These are phyloP conservation scores for Lasiosphaeria ovina DNA, from an alignment of 495 filamentous ascomycete species.

Conservation along the genomic window DNA sequence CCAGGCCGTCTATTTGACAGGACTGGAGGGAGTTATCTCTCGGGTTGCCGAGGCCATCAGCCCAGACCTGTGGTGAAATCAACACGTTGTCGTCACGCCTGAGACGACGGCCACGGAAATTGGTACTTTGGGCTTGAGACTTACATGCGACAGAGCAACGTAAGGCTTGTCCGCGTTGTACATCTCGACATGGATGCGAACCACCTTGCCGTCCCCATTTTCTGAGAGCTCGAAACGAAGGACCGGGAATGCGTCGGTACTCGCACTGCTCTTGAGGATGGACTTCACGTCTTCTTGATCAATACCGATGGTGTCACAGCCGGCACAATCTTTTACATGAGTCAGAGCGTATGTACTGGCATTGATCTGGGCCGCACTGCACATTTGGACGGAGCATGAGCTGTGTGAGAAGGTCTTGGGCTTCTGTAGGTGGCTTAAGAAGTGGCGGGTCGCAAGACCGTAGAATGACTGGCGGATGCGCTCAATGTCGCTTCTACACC, in stretches of 20 bases:
- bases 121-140: neutral
- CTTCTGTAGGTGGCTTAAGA: neutral
- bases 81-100: neutral
- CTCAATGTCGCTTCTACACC: neutral
- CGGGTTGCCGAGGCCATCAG: neutral
- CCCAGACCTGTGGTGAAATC: neutral
- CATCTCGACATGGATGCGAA: neutral
- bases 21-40: neutral
- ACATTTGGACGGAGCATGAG: neutral
- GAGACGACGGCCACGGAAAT: neutral
- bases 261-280: neutral
- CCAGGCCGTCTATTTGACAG: neutral
- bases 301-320: neutral
- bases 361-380: neutral
- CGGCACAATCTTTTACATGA: neutral
- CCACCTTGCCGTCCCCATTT: neutral
- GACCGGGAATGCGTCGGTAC: neutral
- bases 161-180: neutral
- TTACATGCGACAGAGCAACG: neutral
- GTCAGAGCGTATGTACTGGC: neutral
- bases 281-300: neutral
- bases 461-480: neutral
- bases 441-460: neutral
- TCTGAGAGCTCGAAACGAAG: neutral
- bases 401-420: neutral